Evolutionary conservation across 192 early-diverging fungal species (phyloP).

Genomic region (Dispira parvispora): DNA sequence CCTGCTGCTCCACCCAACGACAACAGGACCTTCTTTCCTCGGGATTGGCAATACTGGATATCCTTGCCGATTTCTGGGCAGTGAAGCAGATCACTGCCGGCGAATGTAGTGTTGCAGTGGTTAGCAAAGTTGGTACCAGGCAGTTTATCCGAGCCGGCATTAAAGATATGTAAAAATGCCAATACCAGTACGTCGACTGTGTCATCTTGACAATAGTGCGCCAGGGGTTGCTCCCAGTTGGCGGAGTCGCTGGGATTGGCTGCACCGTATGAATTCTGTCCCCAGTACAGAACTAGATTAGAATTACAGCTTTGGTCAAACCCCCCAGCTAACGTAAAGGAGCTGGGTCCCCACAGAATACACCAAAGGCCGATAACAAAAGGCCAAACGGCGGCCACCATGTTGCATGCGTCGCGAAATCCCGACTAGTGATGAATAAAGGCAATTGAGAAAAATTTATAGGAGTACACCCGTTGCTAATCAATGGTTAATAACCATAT

Average conservation of each 20-base stretch:
- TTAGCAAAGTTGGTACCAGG: conserved; percentile 52
- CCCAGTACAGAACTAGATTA: conserved; percentile 42
- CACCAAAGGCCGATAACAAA: too few species aligned
- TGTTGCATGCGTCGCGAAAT: too few species aligned
- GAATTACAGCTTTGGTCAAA: conserved; percentile 31
- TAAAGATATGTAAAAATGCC: conserved; percentile 48
- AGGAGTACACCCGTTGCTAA: too few species aligned
- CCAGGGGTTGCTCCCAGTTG: conserved; percentile 27
- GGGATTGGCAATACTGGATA: conserved; percentile 48
- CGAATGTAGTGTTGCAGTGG: conserved; percentile 36
- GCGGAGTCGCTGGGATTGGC: conserved; percentile 20
- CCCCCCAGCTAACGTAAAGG: too few species aligned
- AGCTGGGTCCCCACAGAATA: too few species aligned
- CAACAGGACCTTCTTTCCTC: conserved; percentile 55
- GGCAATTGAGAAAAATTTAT: too few species aligned
- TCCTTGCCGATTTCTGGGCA: conserved; percentile 51
- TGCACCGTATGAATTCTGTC: conserved; percentile 35
- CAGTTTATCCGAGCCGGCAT: conserved; percentile 32
- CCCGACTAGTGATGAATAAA: too few species aligned
- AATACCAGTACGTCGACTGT: conserved; percentile 34
- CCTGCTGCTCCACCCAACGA: conserved; percentile 55
- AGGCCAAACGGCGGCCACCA: too few species aligned
- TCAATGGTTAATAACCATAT: too few species aligned
- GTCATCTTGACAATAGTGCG: conserved; percentile 37
- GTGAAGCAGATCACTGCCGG: conserved; percentile 41